Percentiles rank a stretch among this genome's conserved stretches.
These are phyloP conservation scores for Cornus suecica DNA, from an alignment of 148 eudicot species.

Conservation along the genomic window DNA sequence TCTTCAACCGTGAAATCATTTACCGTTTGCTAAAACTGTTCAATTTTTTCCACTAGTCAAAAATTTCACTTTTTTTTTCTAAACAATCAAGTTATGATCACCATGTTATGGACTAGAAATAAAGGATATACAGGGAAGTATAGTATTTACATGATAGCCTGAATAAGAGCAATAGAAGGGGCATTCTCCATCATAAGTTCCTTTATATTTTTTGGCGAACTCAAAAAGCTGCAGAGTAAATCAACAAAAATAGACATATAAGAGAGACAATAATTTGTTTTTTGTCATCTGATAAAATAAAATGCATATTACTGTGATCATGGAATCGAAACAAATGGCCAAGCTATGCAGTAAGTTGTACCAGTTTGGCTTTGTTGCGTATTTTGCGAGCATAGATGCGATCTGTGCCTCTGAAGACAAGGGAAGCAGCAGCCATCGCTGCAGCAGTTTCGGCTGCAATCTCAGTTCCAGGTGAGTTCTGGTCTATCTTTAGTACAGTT, in stretches of 20 bases:
- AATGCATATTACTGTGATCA: not conserved
- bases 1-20: too few relatives aligned
- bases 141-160: conserved; percentile 69
- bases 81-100: too few relatives aligned
- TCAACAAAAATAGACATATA: not conserved
- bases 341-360: conserved; percentile 8
- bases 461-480: conserved; percentile 69
- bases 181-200: conserved; percentile 80
- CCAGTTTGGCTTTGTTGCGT: conserved; percentile 59
- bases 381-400: conserved; percentile 43
- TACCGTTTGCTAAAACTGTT: too few relatives aligned
- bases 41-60: too few relatives aligned
- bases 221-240: conserved; percentile 51
- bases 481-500: conserved; percentile 49
- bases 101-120: too few relatives aligned
- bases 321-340: not conserved
- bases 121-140: not conserved
- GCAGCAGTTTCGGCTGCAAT: conserved; percentile 94
- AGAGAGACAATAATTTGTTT: not conserved
- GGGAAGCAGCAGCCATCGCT: conserved; percentile 75
- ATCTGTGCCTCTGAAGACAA: conserved; percentile 53
- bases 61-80: too few relatives aligned
- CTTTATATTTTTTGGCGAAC: conserved; percentile 54
- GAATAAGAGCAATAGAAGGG: conserved; percentile 92
- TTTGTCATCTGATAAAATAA: not conserved